phyloP scores from a whole-genome alignment of 345 rosid species.

The Mangifera indica region DNA sequence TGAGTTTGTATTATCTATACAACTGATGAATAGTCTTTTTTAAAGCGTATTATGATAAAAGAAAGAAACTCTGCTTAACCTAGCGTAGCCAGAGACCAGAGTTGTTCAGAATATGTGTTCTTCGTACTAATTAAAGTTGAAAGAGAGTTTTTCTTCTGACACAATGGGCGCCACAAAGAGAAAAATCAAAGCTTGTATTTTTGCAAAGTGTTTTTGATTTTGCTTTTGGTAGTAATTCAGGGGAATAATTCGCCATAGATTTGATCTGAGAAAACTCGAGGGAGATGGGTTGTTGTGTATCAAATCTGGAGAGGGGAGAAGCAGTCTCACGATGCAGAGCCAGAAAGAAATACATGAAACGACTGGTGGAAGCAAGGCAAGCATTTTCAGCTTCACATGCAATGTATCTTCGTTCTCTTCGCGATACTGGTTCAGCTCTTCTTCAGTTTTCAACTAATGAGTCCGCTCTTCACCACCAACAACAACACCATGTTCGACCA shows the following conservation, averaged over 20 bases:
- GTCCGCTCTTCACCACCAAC: constrained; percentile 58
- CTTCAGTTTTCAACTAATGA: constrained; percentile 72
- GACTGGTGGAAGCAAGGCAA: constrained; percentile 81
- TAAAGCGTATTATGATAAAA: no score
- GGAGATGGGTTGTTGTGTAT: constrained; percentile 82
- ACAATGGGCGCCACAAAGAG: not conserved
- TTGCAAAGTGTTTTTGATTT: not conserved
- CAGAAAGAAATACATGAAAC: constrained; percentile 83
- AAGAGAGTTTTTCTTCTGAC: no score
- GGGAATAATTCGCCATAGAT: no score
- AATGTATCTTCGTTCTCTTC: constrained; percentile 86
- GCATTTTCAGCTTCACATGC: constrained; percentile 77
- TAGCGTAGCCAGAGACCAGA: no score
- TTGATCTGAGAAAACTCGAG: no score
- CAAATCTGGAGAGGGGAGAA: constrained; percentile 76
- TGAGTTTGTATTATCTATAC: not conserved
- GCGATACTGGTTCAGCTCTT: constrained; percentile 79
- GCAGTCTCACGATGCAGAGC: constrained; percentile 87
- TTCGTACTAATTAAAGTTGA: no score
- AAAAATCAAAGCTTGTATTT: not conserved
- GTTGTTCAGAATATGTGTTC: no score
- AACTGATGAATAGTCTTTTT: no score
- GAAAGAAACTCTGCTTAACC: no score
- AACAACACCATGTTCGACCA: constrained; percentile 26
- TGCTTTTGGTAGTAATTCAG: not conserved